phyloP scores from a whole-genome alignment of 1,284 basidiomycete genomes.

The Malassezia slooffiae region DNA sequence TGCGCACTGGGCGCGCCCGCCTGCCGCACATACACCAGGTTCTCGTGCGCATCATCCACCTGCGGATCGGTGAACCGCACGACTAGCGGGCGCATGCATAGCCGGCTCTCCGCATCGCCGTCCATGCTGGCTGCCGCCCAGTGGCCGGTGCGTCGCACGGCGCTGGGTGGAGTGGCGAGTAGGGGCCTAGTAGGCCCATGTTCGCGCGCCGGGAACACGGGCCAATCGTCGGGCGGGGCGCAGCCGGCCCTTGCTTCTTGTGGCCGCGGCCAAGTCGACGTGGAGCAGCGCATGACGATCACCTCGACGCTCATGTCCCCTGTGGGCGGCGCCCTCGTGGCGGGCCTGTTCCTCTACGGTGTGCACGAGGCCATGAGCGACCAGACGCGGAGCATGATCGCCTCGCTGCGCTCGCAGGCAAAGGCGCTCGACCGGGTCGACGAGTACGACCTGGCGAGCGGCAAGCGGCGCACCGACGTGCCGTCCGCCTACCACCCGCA shows the following conservation, averaged over 20 bases:
- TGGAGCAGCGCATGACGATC: neutral
- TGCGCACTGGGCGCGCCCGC: no score
- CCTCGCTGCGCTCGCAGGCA: slow-evolving; percentile 1
- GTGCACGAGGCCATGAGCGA: slow-evolving; percentile 11
- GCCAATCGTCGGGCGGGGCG: no score
- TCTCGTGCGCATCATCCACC: slow-evolving; percentile 11
- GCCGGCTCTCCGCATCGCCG: neutral
- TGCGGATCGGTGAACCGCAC: slow-evolving; percentile 13
- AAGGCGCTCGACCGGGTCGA: slow-evolving; percentile 4
- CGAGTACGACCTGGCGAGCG: slow-evolving; percentile 6
- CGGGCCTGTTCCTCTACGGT: slow-evolving; percentile 9
- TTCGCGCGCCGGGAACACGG: no score
- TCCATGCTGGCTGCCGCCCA: no score
- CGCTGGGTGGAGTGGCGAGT: no score
- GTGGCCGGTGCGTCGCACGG: no score
- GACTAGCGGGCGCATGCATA: slow-evolving; percentile 11
- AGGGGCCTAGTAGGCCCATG: no score
- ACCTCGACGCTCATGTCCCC: slow-evolving; percentile 6
- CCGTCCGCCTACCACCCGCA: slow-evolving; percentile 7
- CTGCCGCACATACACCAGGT: slow-evolving; percentile 8
- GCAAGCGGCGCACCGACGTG: neutral
- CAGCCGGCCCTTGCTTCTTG: no score
- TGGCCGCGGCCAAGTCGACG: no score
- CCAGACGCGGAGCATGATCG: slow-evolving; percentile 12
- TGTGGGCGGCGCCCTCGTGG: slow-evolving; percentile 3